Evolutionary conservation across 2,329 filamentous ascomycete genomes (phyloP).

Genomic region (Colletotrichum lindemuthianum): DNA sequence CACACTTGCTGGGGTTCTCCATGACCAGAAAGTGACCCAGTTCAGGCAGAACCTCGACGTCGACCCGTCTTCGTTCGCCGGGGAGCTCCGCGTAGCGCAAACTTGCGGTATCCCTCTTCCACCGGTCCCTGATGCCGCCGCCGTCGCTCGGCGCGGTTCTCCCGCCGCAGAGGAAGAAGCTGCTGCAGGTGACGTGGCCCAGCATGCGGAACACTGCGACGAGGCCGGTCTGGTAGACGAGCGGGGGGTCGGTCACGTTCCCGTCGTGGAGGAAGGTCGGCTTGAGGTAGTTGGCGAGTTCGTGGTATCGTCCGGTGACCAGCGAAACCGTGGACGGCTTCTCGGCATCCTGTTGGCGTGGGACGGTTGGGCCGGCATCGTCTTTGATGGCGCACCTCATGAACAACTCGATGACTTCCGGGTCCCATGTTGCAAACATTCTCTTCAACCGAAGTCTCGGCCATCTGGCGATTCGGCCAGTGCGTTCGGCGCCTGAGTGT

Average conservation of each 20-base stretch:
- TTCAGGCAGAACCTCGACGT: not conserved
- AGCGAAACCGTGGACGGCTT: not conserved
- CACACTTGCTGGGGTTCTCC: not conserved
- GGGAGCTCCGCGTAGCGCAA: not conserved
- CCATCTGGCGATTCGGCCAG: not conserved
- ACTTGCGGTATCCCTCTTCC: not conserved
- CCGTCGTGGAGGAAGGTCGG: not conserved
- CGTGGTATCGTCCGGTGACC: not conserved
- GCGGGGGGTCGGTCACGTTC: not conserved
- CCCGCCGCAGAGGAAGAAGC: too few relatives aligned
- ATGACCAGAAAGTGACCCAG: not conserved
- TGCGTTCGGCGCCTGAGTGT: not conserved
- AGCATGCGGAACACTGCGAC: too few relatives aligned
- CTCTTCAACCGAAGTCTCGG: not conserved
- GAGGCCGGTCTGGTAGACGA: too few relatives aligned
- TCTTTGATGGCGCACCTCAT: not conserved
- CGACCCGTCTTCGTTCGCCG: not conserved
- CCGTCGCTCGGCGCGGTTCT: not conserved
- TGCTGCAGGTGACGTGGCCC: too few relatives aligned
- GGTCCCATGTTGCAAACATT: not conserved
- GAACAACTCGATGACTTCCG: not conserved
- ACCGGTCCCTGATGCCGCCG: not conserved
- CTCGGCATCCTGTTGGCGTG: too few relatives aligned
- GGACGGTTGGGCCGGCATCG: not conserved
- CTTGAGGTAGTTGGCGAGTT: not conserved